phyloP scores from a whole-genome alignment of 768 basidiomycete species.

The Stropharia rugosoannulata region DNA sequence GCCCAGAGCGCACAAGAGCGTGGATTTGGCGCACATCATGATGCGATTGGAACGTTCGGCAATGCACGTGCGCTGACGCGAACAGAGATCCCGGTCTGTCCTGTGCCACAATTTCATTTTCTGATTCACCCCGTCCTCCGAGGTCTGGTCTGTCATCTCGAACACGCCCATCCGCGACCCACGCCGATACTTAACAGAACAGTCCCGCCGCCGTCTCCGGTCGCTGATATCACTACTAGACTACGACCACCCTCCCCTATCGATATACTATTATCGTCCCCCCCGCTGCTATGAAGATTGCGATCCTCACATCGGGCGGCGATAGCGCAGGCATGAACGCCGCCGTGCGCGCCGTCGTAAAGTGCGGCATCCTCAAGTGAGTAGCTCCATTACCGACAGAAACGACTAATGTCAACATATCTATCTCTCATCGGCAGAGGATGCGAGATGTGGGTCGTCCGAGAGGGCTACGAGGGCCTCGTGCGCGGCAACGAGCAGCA shows the following conservation, averaged over 20 bases:
- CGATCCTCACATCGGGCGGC: conserved; percentile 93
- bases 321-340: conserved; percentile 99
- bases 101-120: not conserved
- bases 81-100: not conserved
- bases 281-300: conserved; percentile 70
- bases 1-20: too few relatives aligned
- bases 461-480: conserved; percentile 98
- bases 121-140: not conserved
- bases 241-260: not conserved
- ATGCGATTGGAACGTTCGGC: not conserved
- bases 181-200: not conserved
- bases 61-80: conserved; percentile 7
- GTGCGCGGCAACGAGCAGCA: conserved; percentile 80
- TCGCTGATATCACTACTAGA: not conserved
- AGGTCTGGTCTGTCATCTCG: conserved; percentile 1
- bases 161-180: not conserved
- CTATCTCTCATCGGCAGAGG: conserved; percentile 51
- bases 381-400: conserved; percentile 20
- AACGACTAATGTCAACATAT: not conserved
- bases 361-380: conserved; percentile 87
- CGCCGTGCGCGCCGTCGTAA: conserved; percentile 90
- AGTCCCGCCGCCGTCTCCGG: too few relatives aligned
- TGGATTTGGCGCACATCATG: too few relatives aligned
- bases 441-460: conserved; percentile 93
- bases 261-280: not conserved